Evolutionary conservation across 495 filamentous ascomycete species (phyloP), one percentile per base, ranked within the genome.

Genomic region (Hypoxylon fragiforme): DNA sequence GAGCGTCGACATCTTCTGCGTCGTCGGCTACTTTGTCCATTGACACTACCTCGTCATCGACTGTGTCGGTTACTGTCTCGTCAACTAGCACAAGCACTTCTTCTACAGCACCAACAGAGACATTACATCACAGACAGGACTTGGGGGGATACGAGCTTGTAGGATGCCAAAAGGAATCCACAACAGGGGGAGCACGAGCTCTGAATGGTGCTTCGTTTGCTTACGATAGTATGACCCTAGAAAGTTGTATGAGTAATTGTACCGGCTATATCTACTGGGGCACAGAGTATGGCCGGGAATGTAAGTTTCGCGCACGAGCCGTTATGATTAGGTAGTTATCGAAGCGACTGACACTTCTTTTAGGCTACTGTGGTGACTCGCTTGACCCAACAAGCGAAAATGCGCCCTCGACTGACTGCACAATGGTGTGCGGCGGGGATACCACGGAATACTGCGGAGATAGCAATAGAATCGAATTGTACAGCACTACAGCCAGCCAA

Each of bases 151-250:
- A 77, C 40, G 51, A 26, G 8, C 68, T 74, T 16, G 64, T 72
- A 22, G 67, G 69, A 48, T 82, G 79, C 62, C 74, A 69, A 53
- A 77, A 71, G 35, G 79, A 82, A 54, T 69, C 71, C 6, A 63
- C 64, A 13, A 44, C 11, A 5, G 26, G 8, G 3, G 70, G 70
- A 34, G 59, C 44, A 7, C 68, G 76, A 13, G 75, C 77, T 22
- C 66, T 79, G 0, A 30, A 49, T 20, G 70, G 53, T 11, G 65
- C 65, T 3, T 42, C 63, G 6, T 74, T 70, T 18, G 72, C 72
- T n/a, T 74, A 73, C 45, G 73, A 80, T 56, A 59, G 57, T 7
- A 80, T 81, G 77, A 80, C 76, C 1, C 57, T 80, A 7, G 76
- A 81, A 57, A 54, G 55, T 1, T 81, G 77, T 61, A 73, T 71